A percentile compares a stretch with the other conserved stretches of the same genome.
phyloP scores from a whole-genome alignment of 352 stramenopile species.

The Blastocystis sp. region DNA sequence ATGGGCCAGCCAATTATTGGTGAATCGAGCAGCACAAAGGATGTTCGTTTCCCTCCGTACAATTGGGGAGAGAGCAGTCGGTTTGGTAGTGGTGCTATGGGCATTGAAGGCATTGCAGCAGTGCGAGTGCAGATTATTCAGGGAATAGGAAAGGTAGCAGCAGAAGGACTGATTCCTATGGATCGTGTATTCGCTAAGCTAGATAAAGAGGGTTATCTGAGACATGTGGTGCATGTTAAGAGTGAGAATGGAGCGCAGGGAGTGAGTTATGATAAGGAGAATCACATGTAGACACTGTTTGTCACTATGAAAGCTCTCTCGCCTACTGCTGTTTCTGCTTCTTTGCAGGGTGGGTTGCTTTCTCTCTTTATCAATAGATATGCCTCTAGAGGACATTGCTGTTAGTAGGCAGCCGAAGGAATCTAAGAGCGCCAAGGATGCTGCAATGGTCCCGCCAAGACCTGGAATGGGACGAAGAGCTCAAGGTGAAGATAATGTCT shows the following conservation, averaged over 20 bases:
- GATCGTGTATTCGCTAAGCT: slow-evolving; percentile 10
- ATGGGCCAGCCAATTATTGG: neutral
- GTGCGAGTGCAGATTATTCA: slow-evolving; percentile 24
- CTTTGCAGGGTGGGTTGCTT: neutral
- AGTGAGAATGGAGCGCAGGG: neutral
- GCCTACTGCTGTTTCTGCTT: neutral
- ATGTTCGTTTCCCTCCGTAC: neutral
- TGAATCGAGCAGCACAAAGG: neutral
- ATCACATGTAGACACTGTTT: neutral
- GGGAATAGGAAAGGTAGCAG: neutral
- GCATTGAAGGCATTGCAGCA: neutral
- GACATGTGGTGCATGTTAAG: slow-evolving; percentile 17
- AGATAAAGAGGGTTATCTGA: neutral
- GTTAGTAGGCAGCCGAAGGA: slow-evolving; percentile 23
- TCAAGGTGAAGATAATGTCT: neutral
- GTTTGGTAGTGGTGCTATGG: slow-evolving; percentile 12
- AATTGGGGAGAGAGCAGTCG: slow-evolving; percentile 39
- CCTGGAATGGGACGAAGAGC: neutral
- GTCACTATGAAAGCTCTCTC: slow-evolving; percentile 24
- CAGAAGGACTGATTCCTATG: slow-evolving; percentile 25
- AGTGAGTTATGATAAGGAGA: neutral
- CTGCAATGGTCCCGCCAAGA: neutral
- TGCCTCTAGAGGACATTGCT: slow-evolving; percentile 25
- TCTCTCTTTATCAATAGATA: neutral
- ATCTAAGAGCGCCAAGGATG: neutral